Evolutionary conservation across 2,329 filamentous ascomycete genomes (phyloP).

Genomic region (Hypoxylon sp.): DNA sequence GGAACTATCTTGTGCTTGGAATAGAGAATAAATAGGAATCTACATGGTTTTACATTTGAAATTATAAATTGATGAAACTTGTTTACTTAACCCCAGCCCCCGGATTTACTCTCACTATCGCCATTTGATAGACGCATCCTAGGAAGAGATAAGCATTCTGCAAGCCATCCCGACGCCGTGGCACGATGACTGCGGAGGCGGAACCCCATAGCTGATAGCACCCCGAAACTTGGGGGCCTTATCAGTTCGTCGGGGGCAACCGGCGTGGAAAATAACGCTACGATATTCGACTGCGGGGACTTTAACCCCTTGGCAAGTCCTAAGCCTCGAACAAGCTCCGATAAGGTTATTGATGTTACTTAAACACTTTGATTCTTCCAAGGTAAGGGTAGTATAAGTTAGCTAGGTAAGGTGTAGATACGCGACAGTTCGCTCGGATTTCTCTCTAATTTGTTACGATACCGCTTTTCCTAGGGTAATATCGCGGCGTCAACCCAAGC

Average conservation of each 20-base stretch:
- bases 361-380: too few species aligned
- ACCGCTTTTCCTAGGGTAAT: too few species aligned
- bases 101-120: neutral
- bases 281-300: neutral
- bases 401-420: too few species aligned
- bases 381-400: too few species aligned
- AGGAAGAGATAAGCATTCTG: constrained; percentile 2
- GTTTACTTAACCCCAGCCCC: neutral
- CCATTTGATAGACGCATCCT: constrained; percentile 2
- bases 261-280: constrained; percentile 1
- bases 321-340: neutral
- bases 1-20: too few species aligned
- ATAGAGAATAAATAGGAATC: neutral
- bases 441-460: too few species aligned
- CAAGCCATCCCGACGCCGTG: constrained; percentile 8
- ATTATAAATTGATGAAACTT: neutral
- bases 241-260: constrained; percentile 7
- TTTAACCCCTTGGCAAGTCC: constrained; percentile 5
- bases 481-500: too few species aligned
- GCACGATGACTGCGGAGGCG: constrained; percentile 5
- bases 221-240: constrained; percentile 3
- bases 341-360: constrained; percentile 8
- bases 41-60: neutral
- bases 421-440: too few species aligned
- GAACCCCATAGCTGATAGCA: constrained; percentile 1